Conservation (phyloP, 1,139 yeast species). For the Lodderomyces metapsilosis region DNA sequence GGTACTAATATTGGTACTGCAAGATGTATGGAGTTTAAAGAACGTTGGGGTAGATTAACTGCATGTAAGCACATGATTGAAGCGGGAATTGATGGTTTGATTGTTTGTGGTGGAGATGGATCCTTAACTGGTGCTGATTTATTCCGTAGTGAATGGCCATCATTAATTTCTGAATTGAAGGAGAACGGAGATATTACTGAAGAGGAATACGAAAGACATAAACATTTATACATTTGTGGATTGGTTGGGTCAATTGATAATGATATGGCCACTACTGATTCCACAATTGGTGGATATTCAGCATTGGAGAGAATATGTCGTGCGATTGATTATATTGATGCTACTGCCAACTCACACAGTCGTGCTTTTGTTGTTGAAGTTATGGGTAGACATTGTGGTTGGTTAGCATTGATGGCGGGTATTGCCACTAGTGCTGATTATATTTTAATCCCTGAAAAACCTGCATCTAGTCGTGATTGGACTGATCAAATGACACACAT, state of each 20-base stretch:
- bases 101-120: conserved; percentile 87
- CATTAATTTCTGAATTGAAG: conserved; percentile 61
- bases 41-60: conserved; percentile 62
- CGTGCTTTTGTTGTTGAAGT: conserved; percentile 84
- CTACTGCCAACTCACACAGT: conserved; percentile 80
- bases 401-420: conserved; percentile 85
- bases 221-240: conserved; percentile 69
- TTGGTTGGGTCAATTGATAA: conserved; percentile 81
- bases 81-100: conserved; percentile 74
- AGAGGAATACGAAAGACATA: conserved; percentile 52
- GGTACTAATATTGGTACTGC: conserved; percentile 87
- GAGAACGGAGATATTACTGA: conserved; percentile 46
- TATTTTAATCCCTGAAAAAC: conserved; percentile 78
- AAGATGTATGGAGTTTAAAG: conserved; percentile 65
- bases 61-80: conserved; percentile 69
- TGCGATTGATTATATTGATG: conserved; percentile 79
- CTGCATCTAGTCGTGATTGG: conserved; percentile 62
- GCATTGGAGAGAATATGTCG: conserved; percentile 75
- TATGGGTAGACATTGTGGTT: conserved; percentile 91
- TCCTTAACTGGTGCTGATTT: conserved; percentile 81
- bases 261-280: conserved; percentile 81
- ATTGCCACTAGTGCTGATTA: conserved; percentile 80
- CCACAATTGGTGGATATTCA: conserved; percentile 80
- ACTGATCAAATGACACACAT: conserved; percentile 64
- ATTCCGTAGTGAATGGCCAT: conserved; percentile 79